Evolutionary conservation across 2,329 filamentous ascomycete species (phyloP).

Genomic region (Boeremia lycopersici): DNA sequence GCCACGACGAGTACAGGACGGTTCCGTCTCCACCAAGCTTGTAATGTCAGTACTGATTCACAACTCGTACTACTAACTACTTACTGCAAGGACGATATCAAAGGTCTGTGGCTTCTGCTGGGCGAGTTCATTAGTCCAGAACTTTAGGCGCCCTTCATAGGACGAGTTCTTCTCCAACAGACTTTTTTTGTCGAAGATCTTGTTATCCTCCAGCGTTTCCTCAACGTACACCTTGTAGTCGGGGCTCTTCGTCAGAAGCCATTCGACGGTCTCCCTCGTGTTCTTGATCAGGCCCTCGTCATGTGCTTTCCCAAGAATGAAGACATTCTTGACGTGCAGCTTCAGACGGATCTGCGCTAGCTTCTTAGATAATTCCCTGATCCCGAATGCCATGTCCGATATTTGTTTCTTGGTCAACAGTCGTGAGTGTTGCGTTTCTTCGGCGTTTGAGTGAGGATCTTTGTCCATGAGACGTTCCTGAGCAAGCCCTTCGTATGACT

Average conservation of each 20-base stretch:
- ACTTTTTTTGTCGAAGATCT: constrained; percentile 73
- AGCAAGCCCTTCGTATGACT: constrained; percentile 43
- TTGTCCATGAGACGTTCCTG: constrained; percentile 52
- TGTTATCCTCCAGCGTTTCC: constrained; percentile 71
- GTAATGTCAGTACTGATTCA: neutral
- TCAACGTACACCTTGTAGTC: constrained; percentile 82
- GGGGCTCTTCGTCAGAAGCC: constrained; percentile 76
- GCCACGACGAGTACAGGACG: constrained; percentile 92
- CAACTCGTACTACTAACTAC: constrained; percentile 7
- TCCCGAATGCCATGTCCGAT: constrained; percentile 96
- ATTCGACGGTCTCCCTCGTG: constrained; percentile 76
- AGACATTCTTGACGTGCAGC: constrained; percentile 80
- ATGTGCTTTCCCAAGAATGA: constrained; percentile 90
- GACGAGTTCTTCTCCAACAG: constrained; percentile 67
- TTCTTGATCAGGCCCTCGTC: constrained; percentile 79
- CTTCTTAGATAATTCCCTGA: constrained; percentile 85
- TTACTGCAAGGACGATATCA: constrained; percentile 84
- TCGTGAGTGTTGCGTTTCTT: constrained; percentile 63
- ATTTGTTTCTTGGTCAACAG: constrained; percentile 93
- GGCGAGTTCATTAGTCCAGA: constrained; percentile 84
- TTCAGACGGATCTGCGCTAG: constrained; percentile 82
- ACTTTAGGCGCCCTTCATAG: constrained; percentile 68
- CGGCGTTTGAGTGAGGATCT: constrained; percentile 41
- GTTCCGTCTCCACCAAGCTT: constrained; percentile 91
- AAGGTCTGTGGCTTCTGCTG: constrained; percentile 80